Percentiles rank a stretch among this genome's conserved stretches.
Conservation (phyloP, 2,329 filamentous ascomycete species). For the Aspergillus tubingensis region DNA sequence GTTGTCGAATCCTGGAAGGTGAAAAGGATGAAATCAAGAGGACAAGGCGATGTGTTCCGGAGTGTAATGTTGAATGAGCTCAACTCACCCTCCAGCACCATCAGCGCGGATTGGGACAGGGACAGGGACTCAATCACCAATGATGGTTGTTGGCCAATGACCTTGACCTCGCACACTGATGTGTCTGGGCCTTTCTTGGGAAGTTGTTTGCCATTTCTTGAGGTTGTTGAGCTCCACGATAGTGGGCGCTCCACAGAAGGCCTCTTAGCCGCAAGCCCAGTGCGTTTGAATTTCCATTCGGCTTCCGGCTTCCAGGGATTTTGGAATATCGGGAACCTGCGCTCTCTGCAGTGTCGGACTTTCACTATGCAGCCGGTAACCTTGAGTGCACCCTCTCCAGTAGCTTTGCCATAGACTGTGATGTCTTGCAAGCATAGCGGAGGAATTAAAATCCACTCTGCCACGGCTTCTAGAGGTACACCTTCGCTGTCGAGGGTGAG, state of each 20-base stretch:
- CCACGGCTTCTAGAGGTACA: conserved; percentile 67
- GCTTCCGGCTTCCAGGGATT: conserved; percentile 72
- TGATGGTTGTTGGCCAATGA: conserved; percentile 77
- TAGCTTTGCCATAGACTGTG: conserved; percentile 68
- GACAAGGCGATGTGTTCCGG: conserved; percentile 73
- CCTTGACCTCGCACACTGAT: conserved; percentile 59
- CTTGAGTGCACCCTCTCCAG: conserved; percentile 65
- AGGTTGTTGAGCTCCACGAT: conserved; percentile 47
- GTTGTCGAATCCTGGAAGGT: conserved; percentile 90
- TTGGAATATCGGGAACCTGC: conserved; percentile 80
- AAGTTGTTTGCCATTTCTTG: conserved; percentile 36
- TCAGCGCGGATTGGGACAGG: conserved; percentile 79
- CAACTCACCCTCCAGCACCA: conserved; percentile 89
- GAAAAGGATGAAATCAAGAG: conserved; percentile 82
- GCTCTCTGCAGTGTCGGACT: conserved; percentile 77
- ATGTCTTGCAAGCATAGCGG: conserved; percentile 82
- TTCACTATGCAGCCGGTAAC: conserved; percentile 78
- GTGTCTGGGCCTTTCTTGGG: conserved; percentile 39
- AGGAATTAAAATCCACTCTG: conserved; percentile 69
- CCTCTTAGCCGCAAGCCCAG: conserved; percentile 64
- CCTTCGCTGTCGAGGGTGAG: conserved; percentile 75
- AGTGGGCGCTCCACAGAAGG: conserved; percentile 48
- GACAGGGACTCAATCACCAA: conserved; percentile 74
- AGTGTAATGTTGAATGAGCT: conserved; percentile 76
- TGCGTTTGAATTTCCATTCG: conserved; percentile 74